These are phyloP conservation scores for Leptoxyphium fumago DNA, from an alignment of 2,329 filamentous ascomycete species.

Conservation along the genomic window DNA sequence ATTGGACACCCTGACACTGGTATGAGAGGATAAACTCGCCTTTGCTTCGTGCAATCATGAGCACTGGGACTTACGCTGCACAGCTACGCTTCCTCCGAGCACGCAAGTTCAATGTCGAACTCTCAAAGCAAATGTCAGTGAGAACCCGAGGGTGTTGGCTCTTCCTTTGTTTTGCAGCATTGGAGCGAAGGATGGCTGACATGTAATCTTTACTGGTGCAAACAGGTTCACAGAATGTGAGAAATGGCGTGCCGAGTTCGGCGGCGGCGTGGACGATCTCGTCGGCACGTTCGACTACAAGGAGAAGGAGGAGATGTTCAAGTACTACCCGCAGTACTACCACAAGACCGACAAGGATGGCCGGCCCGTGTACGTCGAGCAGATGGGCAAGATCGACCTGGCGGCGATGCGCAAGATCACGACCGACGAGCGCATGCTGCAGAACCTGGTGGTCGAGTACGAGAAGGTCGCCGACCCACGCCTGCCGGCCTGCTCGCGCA, in stretches of 20 bases:
- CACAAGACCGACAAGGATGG: constrained; percentile 96
- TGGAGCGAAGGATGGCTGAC: constrained; percentile 11
- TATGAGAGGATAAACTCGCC: constrained; percentile 29
- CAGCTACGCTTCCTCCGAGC: constrained; percentile 83
- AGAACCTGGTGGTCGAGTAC: constrained; percentile 94
- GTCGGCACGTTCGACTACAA: constrained; percentile 72
- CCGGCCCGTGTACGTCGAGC: constrained; percentile 92
- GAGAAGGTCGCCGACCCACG: constrained; percentile 89
- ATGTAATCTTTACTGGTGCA: not conserved
- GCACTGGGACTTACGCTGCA: not conserved
- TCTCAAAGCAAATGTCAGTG: constrained; percentile 74
- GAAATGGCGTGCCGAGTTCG: constrained; percentile 78
- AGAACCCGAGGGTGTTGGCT: not conserved
- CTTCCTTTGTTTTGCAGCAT: not conserved
- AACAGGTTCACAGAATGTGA: constrained; percentile 78
- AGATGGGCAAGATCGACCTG: constrained; percentile 85
- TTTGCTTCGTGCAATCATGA: constrained; percentile 8
- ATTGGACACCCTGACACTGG: constrained; percentile 83
- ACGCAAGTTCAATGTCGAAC: constrained; percentile 81
- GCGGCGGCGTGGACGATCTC: constrained; percentile 58
- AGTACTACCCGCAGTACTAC: constrained; percentile 98
- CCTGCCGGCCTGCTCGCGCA: constrained; percentile 87
- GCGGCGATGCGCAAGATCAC: constrained; percentile 86
- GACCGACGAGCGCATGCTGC: constrained; percentile 80
- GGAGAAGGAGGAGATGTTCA: constrained; percentile 69